A percentile compares a stretch with the other conserved stretches of the same genome.
Evolutionary conservation across 2,329 filamentous ascomycete genomes (phyloP).

Genomic region (Curvularia hawaiiensis): DNA sequence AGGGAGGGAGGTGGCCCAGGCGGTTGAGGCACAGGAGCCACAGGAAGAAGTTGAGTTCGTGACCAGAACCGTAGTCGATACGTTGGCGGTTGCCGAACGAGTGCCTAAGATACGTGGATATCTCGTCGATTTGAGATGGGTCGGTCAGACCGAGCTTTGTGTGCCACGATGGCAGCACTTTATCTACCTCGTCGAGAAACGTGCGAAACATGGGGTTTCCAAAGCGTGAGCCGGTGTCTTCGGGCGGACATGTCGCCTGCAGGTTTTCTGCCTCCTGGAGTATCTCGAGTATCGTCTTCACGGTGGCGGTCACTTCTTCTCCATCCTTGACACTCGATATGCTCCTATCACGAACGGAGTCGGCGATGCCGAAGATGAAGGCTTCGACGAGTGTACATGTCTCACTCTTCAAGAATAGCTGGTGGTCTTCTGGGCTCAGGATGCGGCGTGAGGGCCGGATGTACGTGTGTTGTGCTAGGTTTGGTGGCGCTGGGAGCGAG

Average conservation of each 20-base stretch:
- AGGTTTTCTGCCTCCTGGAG: slow-evolving; percentile 72
- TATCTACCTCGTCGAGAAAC: slow-evolving; percentile 71
- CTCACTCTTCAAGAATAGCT: slow-evolving; percentile 77
- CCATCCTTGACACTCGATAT: slow-evolving; percentile 63
- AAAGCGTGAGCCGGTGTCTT: slow-evolving; percentile 90
- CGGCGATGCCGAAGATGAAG: slow-evolving; percentile 86
- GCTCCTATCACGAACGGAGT: slow-evolving; percentile 74
- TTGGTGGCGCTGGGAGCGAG: slow-evolving; percentile 69
- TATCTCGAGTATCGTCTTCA: slow-evolving; percentile 70
- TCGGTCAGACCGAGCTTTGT: slow-evolving; percentile 60
- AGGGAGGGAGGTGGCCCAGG: slow-evolving; percentile 65
- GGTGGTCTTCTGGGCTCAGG: slow-evolving; percentile 78
- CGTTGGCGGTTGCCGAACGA: slow-evolving; percentile 79
- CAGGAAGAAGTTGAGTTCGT: slow-evolving; percentile 95
- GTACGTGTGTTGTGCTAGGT: slow-evolving; percentile 65
- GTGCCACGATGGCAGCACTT: slow-evolving; percentile 66
- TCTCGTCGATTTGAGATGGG: slow-evolving; percentile 66
- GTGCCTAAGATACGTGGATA: slow-evolving; percentile 78
- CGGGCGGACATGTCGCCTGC: slow-evolving; percentile 72
- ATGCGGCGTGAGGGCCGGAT: slow-evolving; percentile 76
- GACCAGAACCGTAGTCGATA: slow-evolving; percentile 96
- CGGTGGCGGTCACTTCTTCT: slow-evolving; percentile 63
- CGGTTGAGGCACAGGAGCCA: slow-evolving; percentile 96
- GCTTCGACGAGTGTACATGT: slow-evolving; percentile 77
- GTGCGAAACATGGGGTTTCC: slow-evolving; percentile 90